Evolutionary conservation across 2,329 filamentous ascomycete species (phyloP).

Genomic region (Aspergillus amoenus): DNA sequence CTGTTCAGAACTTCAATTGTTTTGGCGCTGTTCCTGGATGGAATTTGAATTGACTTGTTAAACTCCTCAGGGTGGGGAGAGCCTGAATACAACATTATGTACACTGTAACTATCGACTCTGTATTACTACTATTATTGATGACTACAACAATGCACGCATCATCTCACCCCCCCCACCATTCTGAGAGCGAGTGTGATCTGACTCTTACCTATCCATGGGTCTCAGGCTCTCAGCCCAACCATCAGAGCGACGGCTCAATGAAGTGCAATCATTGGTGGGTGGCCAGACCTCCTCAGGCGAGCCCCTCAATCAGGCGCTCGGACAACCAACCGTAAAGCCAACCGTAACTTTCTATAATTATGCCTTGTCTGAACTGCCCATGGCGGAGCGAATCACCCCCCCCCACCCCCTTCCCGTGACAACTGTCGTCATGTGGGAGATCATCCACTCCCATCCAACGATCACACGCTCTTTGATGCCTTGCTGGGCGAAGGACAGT

Average conservation of each 20-base stretch:
- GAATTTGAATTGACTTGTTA: not conserved
- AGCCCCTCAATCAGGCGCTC: conserved; percentile 4
- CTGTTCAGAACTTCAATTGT: too few species aligned
- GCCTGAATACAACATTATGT: not conserved
- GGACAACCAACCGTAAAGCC: conserved; percentile 4
- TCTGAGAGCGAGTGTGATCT: not conserved
- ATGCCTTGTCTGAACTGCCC: not conserved
- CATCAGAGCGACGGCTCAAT: conserved; percentile 4
- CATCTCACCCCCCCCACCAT: not conserved
- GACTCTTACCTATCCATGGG: conserved; percentile 9
- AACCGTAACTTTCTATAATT: conserved; percentile 10
- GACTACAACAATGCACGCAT: not conserved
- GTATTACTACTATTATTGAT: not conserved
- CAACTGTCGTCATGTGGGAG: conserved; percentile 22
- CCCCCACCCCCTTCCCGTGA: conserved; percentile 16
- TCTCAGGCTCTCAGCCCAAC: conserved; percentile 21
- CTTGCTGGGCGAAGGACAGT: not conserved
- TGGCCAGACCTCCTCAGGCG: not conserved
- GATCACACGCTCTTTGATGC: conserved; percentile 7
- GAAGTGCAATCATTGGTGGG: conserved; percentile 15
- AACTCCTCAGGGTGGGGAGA: not conserved
- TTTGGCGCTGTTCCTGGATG: not conserved
- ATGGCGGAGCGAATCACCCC: conserved; percentile 3
- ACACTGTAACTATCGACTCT: too few species aligned
- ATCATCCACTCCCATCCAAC: conserved; percentile 9